phyloP scores from a whole-genome alignment of 148 eudicot species.

The Talinum fruticosum region DNA sequence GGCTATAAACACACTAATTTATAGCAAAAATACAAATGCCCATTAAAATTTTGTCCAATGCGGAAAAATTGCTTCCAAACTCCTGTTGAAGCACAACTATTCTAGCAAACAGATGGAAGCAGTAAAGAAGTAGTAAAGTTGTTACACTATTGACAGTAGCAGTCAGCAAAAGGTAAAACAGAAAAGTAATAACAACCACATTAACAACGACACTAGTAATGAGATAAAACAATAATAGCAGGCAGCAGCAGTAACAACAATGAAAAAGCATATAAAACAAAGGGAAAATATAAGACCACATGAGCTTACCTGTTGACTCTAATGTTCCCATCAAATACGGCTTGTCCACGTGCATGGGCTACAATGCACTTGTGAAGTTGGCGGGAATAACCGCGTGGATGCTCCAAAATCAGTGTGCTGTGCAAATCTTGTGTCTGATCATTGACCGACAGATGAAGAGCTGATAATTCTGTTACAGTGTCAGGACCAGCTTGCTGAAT shows the following conservation, averaged over 20 bases:
- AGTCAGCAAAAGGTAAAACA: no score
- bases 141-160: no score
- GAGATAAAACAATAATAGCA: not conserved
- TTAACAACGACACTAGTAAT: no score
- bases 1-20: no score
- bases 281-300: not conserved
- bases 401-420: slow-evolving; percentile 73
- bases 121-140: no score
- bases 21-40: no score
- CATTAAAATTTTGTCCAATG: no score
- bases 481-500: slow-evolving; percentile 87
- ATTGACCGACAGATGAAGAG: slow-evolving; percentile 63
- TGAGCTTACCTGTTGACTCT: slow-evolving; percentile 69
- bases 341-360: slow-evolving; percentile 84
- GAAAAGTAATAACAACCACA: no score
- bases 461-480: slow-evolving; percentile 75
- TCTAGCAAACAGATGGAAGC: no score
- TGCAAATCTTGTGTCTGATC: slow-evolving; percentile 91
- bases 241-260: not conserved
- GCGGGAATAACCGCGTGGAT: slow-evolving; percentile 74
- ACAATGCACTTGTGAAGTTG: slow-evolving; percentile 98
- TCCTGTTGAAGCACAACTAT: no score
- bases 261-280: not conserved
- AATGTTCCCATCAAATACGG: slow-evolving; percentile 90
- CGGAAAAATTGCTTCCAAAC: no score